Base-by-base conservation (phyloP, 805 yeast species). In the Nakazawaea siamensis region DNA sequence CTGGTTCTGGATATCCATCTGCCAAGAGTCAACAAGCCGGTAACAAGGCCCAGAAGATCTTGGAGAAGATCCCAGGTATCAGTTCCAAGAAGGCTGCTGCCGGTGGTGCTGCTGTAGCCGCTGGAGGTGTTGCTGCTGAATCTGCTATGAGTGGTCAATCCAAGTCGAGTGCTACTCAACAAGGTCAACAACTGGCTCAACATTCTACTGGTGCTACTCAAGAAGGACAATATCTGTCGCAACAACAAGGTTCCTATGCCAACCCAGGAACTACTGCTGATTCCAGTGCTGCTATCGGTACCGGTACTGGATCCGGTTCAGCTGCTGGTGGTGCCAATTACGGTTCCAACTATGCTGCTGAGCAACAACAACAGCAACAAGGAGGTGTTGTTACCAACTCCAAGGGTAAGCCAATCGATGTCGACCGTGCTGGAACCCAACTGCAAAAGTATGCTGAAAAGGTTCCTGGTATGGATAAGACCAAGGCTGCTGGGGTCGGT, bases 51-150 rank as follows among this genome's bases (percentile, higher is more conserved):
- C 34, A 35, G 20, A 24, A 18, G 17, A n/a, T 35, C 4, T 19
- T 35, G 11, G 34, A 29, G 15, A 35, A 35, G 27, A 35, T 35
- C 5, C 38, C 38, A 19, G 34, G 34, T 7, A 19, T 35, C 13
- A 19, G 23, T 15, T 24, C 24, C 26, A 35, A 29, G 14, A 25
- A 29, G n/a, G 34, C 33, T 4, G 33, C 38, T 6, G 38, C 24
- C 3, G 31, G 9, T 4, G 31, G 36, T 19, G 36, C 31, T 2
- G 27, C 31, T 27, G 36, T 27, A 10, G 36, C 36, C 12, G 36
- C 21, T 18, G 36, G 36, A 8, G 36, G 27, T 10, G 36, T 27
- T 19, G 36, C 35, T 26, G 30, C 18, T 19, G 18, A 33, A 13
- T 24, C 35, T 19, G 24, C n/a, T 4, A 9, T 33, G 35, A 14